Evolutionary conservation across 257 asterid species (phyloP).

Genomic region (Fraxinus cuspidata): DNA sequence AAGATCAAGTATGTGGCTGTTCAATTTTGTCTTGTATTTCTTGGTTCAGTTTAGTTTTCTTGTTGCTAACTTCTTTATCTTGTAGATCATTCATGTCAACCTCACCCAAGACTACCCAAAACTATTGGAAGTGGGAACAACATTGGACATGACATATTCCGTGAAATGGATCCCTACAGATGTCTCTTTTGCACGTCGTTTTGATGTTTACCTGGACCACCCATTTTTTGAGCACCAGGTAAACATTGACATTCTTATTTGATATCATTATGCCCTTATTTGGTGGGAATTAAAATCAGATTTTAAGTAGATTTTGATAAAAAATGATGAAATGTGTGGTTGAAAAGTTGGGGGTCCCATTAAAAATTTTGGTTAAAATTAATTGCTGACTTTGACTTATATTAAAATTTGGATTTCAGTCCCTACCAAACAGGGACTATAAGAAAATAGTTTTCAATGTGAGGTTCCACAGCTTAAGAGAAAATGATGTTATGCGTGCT

Average conservation of each 20-base stretch:
- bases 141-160: conserved; percentile 56
- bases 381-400: no score
- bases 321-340: no score
- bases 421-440: no score
- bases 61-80: conserved; percentile 10
- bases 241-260: conserved; percentile 4
- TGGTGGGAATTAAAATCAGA: no score
- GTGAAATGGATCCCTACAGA: conserved; percentile 52
- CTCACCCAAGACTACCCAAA: conserved; percentile 52
- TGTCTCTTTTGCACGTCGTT: conserved; percentile 57
- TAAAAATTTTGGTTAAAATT: no score
- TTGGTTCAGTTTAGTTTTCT: conserved; percentile 11
- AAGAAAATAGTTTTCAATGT: background rate
- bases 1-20: conserved; percentile 48
- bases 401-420: no score
- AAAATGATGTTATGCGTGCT: background rate
- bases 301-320: no score
- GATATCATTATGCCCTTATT: background rate
- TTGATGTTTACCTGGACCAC: conserved; percentile 65
- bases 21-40: background rate
- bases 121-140: conserved; percentile 52
- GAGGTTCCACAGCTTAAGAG: background rate
- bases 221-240: conserved; percentile 77
- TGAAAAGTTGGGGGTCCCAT: no score
- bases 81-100: conserved; percentile 65